Base-by-base conservation (phyloP, 2,329 filamentous ascomycete genomes). In the Calonectria crousiana region DNA sequence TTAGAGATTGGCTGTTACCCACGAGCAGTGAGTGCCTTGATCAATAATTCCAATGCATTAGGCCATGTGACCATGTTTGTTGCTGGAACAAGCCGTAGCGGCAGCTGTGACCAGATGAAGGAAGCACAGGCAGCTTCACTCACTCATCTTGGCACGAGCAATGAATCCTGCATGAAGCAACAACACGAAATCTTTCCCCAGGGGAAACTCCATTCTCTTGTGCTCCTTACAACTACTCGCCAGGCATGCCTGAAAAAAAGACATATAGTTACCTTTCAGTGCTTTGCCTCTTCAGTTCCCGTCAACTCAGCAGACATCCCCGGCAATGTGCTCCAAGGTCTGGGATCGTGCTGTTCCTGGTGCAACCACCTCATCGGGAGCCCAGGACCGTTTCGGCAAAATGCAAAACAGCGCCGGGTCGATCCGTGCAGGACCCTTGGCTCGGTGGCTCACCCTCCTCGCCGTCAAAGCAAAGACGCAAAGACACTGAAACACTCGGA, bases 381-480 rank as follows among this genome's bases (percentile, higher is more conserved):
- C 32, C 23, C 23, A 60, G n/a, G n/a, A 38, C 14, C 32, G 36
- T 60, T 36, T 28, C 56, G 56, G 56, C n/a, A 60, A 60, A 26
- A 60, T 38, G 32, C 56, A 38, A 60, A 60, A 60, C 26, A 16
- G 56, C 4, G 11, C 56, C 36, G 32, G 56, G 56, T 26, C 56
- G 56, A 60, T 60, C 56, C 34, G 38, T 60, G 56, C 56, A 36
- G 56, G 56, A 36, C 34, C 56, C 32, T 60, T 60, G 56, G 34
- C 32, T 14, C 32, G 32, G 56, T 60, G 56, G 30, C 56, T 60
- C 56, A 60, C 56, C 56, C 20, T 38, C 56, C 36, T 60, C 13
- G 56, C 23, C 34, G 56, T 60, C 56, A 60, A 60, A 23, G 56
- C 56, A n/a, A 60, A 60, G 34, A 60, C 56, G 32, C 56, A 60